phyloP scores from a whole-genome alignment of 176 grass and related monocot genomes.

The Calamus simplicifolius region DNA sequence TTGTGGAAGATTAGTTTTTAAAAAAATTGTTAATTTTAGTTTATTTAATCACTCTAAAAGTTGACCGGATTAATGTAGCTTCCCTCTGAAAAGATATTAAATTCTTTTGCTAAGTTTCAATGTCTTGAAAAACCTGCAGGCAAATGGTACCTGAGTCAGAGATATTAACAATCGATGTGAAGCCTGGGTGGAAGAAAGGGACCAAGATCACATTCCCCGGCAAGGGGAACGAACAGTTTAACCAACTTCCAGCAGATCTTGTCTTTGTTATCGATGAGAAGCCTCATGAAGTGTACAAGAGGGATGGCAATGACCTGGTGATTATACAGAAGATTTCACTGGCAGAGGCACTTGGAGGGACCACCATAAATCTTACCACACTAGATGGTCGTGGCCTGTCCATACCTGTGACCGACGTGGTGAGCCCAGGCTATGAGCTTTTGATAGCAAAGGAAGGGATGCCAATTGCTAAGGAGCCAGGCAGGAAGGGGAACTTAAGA shows the following conservation, averaged over 20 bases:
- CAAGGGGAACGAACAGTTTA: constrained; percentile 42
- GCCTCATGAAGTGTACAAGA: constrained; percentile 48
- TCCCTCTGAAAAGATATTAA: too few species aligned
- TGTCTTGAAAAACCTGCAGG: constrained; percentile 11
- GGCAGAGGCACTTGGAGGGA: constrained; percentile 41
- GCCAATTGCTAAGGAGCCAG: constrained; percentile 58
- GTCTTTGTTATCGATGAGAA: constrained; percentile 72
- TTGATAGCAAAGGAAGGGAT: constrained; percentile 58
- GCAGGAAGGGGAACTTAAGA: constrained; percentile 45
- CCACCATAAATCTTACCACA: constrained; percentile 28
- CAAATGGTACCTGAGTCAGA: constrained; percentile 50
- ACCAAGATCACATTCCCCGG: constrained; percentile 71
- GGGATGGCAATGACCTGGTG: constrained; percentile 56
- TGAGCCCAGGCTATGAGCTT: constrained; percentile 50
- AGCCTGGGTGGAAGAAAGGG: constrained; percentile 83
- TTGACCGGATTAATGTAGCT: too few species aligned
- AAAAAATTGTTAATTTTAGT: too few species aligned
- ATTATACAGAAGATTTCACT: constrained; percentile 31
- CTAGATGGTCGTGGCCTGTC: constrained; percentile 44
- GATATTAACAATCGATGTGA: constrained; percentile 57
- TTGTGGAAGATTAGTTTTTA: too few species aligned
- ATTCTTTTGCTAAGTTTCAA: neutral
- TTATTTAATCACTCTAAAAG: too few species aligned
- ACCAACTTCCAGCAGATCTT: constrained; percentile 35
- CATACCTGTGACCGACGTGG: constrained; percentile 28